Conservation (phyloP, 176 grass and related monocot genomes). For the Juncus inflexus region DNA sequence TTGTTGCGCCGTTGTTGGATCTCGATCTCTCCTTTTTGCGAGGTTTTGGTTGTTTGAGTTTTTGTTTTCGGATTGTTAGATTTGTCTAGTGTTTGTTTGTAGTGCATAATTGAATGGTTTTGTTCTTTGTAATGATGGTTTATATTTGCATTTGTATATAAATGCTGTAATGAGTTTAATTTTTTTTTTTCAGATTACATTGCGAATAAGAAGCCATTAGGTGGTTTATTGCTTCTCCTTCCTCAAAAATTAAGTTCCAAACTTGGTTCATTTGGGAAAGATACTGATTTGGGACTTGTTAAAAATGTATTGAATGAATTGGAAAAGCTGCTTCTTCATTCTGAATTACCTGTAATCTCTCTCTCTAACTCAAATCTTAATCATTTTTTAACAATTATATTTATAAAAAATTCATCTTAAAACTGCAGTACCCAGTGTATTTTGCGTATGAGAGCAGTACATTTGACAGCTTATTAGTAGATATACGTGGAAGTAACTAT, state of each 20-base stretch:
- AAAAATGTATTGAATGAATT: constrained; percentile 54
- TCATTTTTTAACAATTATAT: constrained; percentile 17
- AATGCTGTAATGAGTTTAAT: background rate
- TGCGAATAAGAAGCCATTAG: constrained; percentile 56
- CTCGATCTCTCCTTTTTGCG: constrained; percentile 75
- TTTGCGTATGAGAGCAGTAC: constrained; percentile 59
- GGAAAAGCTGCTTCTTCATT: constrained; percentile 70
- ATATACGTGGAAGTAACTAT: constrained; percentile 67
- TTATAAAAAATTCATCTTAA: background rate
- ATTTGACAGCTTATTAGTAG: constrained; percentile 61
- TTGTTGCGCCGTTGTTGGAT: constrained; percentile 70
- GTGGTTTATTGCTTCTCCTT: constrained; percentile 83
- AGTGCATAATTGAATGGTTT: background rate
- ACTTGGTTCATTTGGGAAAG: constrained; percentile 21
- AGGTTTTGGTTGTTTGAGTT: constrained; percentile 27
- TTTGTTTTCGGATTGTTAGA: too few species aligned
- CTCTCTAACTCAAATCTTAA: background rate
- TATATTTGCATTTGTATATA: background rate
- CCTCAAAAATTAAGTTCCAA: constrained; percentile 48
- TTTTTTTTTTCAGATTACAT: constrained; percentile 61
- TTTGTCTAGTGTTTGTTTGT: background rate
- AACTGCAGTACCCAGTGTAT: constrained; percentile 90
- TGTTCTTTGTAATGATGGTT: background rate
- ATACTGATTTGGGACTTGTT: constrained; percentile 29
- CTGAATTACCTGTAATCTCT: constrained; percentile 60